Conservation (phyloP, 208 protist species). For the Trypanosoma boissoni region DNA sequence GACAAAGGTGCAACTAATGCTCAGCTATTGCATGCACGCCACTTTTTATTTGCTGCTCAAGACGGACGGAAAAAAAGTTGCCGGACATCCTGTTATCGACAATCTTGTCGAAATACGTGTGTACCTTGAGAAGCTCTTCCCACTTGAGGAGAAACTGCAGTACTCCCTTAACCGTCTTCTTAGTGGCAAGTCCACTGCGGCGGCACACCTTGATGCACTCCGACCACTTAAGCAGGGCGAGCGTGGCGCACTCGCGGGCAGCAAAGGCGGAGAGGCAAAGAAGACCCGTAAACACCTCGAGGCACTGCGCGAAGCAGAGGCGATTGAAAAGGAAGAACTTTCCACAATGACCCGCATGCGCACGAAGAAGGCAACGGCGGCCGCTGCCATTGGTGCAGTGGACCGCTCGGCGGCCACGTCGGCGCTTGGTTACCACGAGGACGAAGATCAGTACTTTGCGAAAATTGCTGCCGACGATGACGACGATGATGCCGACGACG, state of each 20-base stretch:
- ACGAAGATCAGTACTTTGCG: conserved; percentile 91
- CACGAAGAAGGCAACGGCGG: conserved; percentile 61
- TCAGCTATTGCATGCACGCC: conserved; percentile 95
- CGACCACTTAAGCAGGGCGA: conserved; percentile 56
- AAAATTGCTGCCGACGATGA: conserved; percentile 51
- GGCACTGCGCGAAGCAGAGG: conserved; percentile 62
- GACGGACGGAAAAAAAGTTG: conserved; percentile 87
- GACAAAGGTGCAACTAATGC: conserved; percentile 93
- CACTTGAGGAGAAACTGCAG: conserved; percentile 94
- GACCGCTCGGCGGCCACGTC: conserved; percentile 44
- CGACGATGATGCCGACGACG: conserved; percentile 27
- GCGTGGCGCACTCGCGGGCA: conserved; percentile 15
- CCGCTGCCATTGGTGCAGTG: conserved; percentile 27
- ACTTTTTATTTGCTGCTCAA: conserved; percentile 94
- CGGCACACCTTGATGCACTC: conserved; percentile 60
- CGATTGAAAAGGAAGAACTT: conserved; percentile 82
- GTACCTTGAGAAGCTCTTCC: conserved; percentile 94
- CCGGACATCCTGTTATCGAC: conserved; percentile 93
- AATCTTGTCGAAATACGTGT: conserved; percentile 92
- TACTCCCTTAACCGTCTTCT: conserved; percentile 95
- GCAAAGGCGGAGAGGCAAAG: conserved; percentile 39
- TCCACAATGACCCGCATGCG: conserved; percentile 80
- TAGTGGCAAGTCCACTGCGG: conserved; percentile 67
- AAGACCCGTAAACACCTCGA: conserved; percentile 65
- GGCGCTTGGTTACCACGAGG: conserved; percentile 80